phyloP scores from a whole-genome alignment of 139 green algal species.

The Marvania coccoides region DNA sequence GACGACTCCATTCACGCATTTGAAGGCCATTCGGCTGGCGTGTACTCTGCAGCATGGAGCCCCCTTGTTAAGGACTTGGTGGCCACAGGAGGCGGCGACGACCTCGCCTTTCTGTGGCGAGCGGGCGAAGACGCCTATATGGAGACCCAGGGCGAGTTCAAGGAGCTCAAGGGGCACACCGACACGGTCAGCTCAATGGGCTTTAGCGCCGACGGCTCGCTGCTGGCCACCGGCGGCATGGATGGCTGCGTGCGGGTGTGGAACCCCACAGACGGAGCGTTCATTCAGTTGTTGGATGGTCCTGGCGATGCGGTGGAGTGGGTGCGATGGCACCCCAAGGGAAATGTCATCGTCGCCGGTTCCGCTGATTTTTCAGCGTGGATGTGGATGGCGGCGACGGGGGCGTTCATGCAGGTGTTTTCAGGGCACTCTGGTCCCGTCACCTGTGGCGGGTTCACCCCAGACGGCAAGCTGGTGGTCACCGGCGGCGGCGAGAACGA shows the following conservation, averaged over 20 bases:
- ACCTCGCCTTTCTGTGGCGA: slow-evolving; percentile 66
- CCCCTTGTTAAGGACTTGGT: slow-evolving; percentile 50
- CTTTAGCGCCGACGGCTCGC: slow-evolving; percentile 63
- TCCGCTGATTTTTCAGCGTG: slow-evolving; percentile 87
- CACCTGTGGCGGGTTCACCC: slow-evolving; percentile 76
- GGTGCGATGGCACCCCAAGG: slow-evolving; percentile 88
- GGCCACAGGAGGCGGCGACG: slow-evolving; percentile 69
- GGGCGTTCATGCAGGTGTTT: slow-evolving; percentile 87
- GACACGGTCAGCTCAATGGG: slow-evolving; percentile 70
- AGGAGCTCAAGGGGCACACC: slow-evolving; percentile 68
- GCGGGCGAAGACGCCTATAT: slow-evolving; percentile 62
- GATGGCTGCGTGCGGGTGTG: slow-evolving; percentile 74
- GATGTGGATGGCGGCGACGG: slow-evolving; percentile 91
- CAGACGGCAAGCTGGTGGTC: slow-evolving; percentile 77
- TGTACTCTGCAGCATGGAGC: slow-evolving; percentile 71
- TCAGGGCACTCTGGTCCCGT: slow-evolving; percentile 76
- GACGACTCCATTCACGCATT: slow-evolving; percentile 67
- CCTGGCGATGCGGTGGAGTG: slow-evolving; percentile 76
- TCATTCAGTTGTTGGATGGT: slow-evolving; percentile 64
- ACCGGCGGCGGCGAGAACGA: slow-evolving; percentile 78
- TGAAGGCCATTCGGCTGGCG: slow-evolving; percentile 57
- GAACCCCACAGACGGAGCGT: slow-evolving; percentile 38
- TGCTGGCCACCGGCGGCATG: slow-evolving; percentile 79
- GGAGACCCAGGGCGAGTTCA: slow-evolving; percentile 37
- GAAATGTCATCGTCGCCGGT: slow-evolving; percentile 82